Conservation (phyloP, 2,329 filamentous ascomycete species). For the Hypoxylon sp. region DNA sequence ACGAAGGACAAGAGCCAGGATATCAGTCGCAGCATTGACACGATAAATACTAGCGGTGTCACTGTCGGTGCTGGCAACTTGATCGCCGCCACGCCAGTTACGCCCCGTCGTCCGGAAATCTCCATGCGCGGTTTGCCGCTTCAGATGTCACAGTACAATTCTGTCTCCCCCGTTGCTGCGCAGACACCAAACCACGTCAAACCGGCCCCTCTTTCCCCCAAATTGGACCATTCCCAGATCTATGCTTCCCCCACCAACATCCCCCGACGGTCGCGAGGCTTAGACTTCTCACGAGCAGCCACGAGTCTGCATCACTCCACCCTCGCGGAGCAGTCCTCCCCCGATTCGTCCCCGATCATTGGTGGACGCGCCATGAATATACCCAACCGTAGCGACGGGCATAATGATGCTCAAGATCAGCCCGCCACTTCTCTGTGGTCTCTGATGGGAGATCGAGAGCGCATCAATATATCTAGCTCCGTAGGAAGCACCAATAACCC, state of each 20-base stretch:
- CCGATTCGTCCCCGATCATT: slow-evolving; percentile 90
- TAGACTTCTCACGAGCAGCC: slow-evolving; percentile 93
- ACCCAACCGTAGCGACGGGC: slow-evolving; percentile 61
- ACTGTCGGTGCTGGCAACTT: slow-evolving; percentile 5
- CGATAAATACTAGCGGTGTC: neutral
- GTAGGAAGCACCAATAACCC: slow-evolving; percentile 79
- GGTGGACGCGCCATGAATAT: slow-evolving; percentile 74
- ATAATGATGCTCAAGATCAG: slow-evolving; percentile 67
- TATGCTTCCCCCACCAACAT: slow-evolving; percentile 91
- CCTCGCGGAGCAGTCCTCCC: slow-evolving; percentile 86
- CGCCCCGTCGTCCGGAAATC: slow-evolving; percentile 76
- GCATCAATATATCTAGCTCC: slow-evolving; percentile 80
- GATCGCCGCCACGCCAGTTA: slow-evolving; percentile 67
- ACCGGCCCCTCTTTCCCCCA: slow-evolving; percentile 81
- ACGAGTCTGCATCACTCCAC: slow-evolving; percentile 97
- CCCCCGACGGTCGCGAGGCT: slow-evolving; percentile 86
- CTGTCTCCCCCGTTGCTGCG: slow-evolving; percentile 49
- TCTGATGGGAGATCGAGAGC: slow-evolving; percentile 76
- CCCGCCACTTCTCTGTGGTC: slow-evolving; percentile 80
- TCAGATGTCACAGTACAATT: slow-evolving; percentile 72
- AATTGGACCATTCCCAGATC: slow-evolving; percentile 84
- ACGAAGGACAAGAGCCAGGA: slow-evolving; percentile 49
- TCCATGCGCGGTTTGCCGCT: slow-evolving; percentile 74
- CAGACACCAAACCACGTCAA: slow-evolving; percentile 60
- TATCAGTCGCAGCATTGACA: neutral